Conservation (phyloP, 2,329 filamentous ascomycete species). For the Talaromyces sp. region DNA sequence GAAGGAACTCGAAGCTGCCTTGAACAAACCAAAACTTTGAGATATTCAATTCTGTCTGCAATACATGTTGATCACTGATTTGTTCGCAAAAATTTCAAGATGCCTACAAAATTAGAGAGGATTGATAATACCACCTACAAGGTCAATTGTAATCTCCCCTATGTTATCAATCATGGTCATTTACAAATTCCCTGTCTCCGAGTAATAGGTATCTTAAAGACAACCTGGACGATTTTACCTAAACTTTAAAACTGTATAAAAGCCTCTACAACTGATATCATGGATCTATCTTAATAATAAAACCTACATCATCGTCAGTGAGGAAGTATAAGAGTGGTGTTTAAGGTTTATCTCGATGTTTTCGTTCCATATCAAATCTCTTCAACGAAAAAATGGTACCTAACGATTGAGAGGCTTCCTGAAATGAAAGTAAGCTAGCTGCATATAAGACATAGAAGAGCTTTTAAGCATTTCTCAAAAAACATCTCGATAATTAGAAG, state of each 20-base stretch:
- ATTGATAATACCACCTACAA: background rate
- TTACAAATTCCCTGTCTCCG: background rate
- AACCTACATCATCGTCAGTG: too few relatives aligned
- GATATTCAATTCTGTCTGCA: background rate
- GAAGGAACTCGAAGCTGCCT: conserved; percentile 17
- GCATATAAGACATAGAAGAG: background rate
- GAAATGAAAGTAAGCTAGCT: background rate
- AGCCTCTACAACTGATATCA: background rate
- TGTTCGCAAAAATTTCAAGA: background rate
- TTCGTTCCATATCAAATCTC: too few relatives aligned
- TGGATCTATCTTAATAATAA: too few relatives aligned
- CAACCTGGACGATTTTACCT: too few relatives aligned
- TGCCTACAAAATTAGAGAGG: background rate
- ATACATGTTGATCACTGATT: background rate
- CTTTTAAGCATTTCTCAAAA: background rate
- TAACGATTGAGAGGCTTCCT: too few relatives aligned
- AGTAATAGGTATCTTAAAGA: background rate
- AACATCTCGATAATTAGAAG: background rate
- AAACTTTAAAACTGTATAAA: too few relatives aligned
- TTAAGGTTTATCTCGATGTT: too few relatives aligned
- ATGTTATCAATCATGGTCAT: background rate
- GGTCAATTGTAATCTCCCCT: background rate
- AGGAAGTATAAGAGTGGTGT: too few relatives aligned
- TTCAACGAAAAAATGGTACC: too few relatives aligned
- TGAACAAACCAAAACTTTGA: conserved; percentile 22